Conservation (phyloP, 345 rosid genomes). For the Noccaea bulbosa region DNA sequence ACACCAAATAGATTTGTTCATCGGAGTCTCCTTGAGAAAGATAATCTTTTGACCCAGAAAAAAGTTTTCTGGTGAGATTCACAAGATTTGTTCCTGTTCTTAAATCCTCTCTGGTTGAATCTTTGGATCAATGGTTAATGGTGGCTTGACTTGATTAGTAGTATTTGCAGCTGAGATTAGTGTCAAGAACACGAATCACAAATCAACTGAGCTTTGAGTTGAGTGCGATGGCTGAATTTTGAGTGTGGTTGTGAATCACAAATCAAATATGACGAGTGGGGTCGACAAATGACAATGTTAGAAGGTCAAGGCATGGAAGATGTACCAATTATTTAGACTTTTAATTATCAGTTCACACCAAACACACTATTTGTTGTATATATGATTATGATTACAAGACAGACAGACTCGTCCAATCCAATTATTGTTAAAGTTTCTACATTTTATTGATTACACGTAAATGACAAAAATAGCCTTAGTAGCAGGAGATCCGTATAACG, state of each 20-base stretch:
- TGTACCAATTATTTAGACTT: conserved; percentile 17
- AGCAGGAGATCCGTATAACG: conserved; percentile 38
- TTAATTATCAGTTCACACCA: conserved; percentile 34
- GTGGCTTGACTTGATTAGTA: background rate
- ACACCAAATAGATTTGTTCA: background rate
- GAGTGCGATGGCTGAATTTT: no score
- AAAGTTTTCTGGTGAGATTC: no score
- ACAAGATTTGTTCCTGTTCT: no score
- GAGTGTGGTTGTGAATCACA: no score
- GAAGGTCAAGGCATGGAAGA: conserved; percentile 12
- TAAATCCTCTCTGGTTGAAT: no score
- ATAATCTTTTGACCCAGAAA: background rate
- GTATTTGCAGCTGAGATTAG: background rate
- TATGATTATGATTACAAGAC: background rate
- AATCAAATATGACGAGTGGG: conserved; percentile 16
- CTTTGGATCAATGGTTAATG: background rate
- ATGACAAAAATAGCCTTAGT: conserved; percentile 33
- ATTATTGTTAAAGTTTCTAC: conserved; percentile 14
- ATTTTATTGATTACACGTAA: background rate
- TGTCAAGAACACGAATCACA: no score
- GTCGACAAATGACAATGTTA: conserved; percentile 15
- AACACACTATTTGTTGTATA: conserved; percentile 23
- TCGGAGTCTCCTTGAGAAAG: background rate
- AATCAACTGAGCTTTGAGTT: background rate
- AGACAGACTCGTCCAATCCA: background rate